Base-by-base conservation (phyloP, 495 filamentous ascomycete species). In the Hyaloscypha variabilis region DNA sequence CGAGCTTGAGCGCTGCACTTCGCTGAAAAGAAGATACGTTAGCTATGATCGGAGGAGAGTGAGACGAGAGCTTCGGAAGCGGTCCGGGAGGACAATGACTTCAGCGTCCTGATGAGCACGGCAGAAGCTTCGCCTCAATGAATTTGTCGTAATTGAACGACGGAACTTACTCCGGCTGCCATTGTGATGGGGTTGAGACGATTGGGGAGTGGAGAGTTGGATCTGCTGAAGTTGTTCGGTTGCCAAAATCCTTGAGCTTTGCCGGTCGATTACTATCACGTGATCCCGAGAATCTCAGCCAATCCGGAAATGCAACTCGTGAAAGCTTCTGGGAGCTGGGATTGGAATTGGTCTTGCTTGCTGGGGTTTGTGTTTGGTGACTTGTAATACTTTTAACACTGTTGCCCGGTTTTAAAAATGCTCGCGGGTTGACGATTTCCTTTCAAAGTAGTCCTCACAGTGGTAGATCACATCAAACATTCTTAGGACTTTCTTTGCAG, bases 1-100 rank as follows among this genome's bases (percentile, higher is more conserved):
- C 95, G 86, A 99, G 88, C 87, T 97, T 99, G 81, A 94, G 87
- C 82, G 96, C 93, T 83, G 95, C 94, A 87, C 92, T 95, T 84
- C 93, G 90, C 95, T 98, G 84, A 30, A 53, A 25, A 55, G 25
- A 51, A 50, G 30, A 63, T n/a, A 25, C 62, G 65, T 72, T 69
- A 72, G 70, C 67, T 68, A 21, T 56, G 54, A 34, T 25, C 42
- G 2, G 19, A 28, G 23, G 51, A 51, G 30, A 30, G 30, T 28
- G 49, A 28, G 8, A 14, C 23, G 23, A 21, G 34, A 31, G 24
- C 4, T 34, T 63, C 67, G 60, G 69, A 28, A 39, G 36, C 23
- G 42, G 25, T 46, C 53, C 23, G 59, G 58, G 57, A 30, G 46
- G 51, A 25, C 34, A 24, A 31, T 30, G 28, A 24, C n/a, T 50